These are phyloP conservation scores for Smallanthus sonchifolius DNA, from an alignment of 129 eudicot genomes.

Conservation along the genomic window DNA sequence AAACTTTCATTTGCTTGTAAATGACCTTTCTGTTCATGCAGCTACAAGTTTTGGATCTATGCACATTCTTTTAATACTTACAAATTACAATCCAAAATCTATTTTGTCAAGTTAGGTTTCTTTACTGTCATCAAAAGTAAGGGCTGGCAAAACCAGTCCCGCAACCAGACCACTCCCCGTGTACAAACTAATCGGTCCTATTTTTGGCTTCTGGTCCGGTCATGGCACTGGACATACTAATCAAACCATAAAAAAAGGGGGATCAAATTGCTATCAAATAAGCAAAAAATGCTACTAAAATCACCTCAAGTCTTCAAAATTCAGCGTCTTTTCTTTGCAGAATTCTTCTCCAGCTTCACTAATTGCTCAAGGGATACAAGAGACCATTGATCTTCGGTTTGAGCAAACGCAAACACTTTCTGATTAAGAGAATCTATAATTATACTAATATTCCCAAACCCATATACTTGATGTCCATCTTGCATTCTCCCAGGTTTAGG, in stretches of 20 bases:
- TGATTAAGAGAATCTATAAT: conserved; percentile 62
- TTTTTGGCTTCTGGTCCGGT: too few species aligned
- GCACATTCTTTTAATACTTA: too few species aligned
- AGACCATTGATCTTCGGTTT: conserved; percentile 58
- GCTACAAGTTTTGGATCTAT: too few species aligned
- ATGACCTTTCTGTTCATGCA: too few species aligned
- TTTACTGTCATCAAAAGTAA: too few species aligned
- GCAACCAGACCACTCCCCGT: too few species aligned
- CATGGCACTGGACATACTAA: background rate
- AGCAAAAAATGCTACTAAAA: background rate
- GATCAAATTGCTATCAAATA: background rate
- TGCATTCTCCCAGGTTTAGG: conserved; percentile 68
- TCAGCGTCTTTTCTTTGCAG: conserved; percentile 37
- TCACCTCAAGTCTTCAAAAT: conserved; percentile 1
- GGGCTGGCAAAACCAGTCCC: too few species aligned
- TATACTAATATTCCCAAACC: conserved; percentile 74
- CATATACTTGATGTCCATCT: conserved; percentile 60
- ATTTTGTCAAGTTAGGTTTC: too few species aligned
- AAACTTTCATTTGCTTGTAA: background rate
- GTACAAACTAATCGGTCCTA: too few species aligned
- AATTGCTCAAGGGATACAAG: conserved; percentile 72
- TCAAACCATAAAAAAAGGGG: background rate
- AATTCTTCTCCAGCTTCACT: conserved; percentile 55
- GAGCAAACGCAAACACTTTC: conserved; percentile 52
- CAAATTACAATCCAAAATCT: too few species aligned